Base-by-base conservation (phyloP, 176 grass and related monocot species). In the Elaeis guineensis region DNA sequence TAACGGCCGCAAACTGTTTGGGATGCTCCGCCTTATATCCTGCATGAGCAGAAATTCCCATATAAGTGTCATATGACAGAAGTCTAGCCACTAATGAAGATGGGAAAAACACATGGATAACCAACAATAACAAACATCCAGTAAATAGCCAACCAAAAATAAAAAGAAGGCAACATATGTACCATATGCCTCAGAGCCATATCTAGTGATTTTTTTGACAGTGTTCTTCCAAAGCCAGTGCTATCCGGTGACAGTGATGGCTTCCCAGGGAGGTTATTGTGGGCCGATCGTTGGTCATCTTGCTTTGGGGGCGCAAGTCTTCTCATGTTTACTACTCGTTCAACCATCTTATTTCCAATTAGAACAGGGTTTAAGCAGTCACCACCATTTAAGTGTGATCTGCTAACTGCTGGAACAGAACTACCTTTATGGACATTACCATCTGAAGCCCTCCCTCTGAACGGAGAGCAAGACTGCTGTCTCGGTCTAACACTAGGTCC, bases 141-240 rank as follows among this genome's bases (percentile, higher is more conserved):
- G 3, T 57, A 19, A 55, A 29, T 18, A 67, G 7, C 28, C 11
- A 16, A 29, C 17, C 28, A 19, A 17, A 70, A 14, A 25, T 14
- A 52, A 29, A 58, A 18, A 11, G 63, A 32, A 80, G n/a, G 50
- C 8, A 44, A 14, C 35, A 44, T 44, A 44, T 44, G 20, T 87
- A 97, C 93, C 93, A 89, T 92, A 82, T 97, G 93, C 67, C 93
- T 72, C 75, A 97, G 72, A 53, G 93, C 93, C 93, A 97, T 92
- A 66, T 97, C 93, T 18, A 97, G 67, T 51, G 93, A 97, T 72
- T 97, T 97, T 49, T 97, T 97, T 52, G 93, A 97, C 51, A 97
- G 26, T 65, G 82, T 68, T 64, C 93, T 84, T 21, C 87, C 93
- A 4, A 97, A 97, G 64, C 93, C 93, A 52, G 73, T 69, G 25